Percentiles rank a stretch among this genome's conserved stretches.
phyloP scores from a whole-genome alignment of 169 alveolate genomes.

The Eimeria tenella region DNA sequence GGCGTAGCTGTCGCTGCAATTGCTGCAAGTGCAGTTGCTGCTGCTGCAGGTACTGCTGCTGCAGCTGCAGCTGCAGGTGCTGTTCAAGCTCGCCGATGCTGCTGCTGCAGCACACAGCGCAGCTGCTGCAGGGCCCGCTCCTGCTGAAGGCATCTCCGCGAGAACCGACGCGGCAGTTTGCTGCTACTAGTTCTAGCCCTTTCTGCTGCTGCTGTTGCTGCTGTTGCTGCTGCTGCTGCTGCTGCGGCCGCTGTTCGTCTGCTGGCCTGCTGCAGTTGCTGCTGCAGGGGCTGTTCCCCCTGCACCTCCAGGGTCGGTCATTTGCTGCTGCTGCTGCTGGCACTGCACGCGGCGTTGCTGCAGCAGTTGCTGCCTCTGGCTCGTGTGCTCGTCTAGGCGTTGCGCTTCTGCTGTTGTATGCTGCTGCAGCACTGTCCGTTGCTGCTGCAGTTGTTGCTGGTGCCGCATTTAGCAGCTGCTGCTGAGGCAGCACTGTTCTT shows the following conservation, averaged over 20 bases:
- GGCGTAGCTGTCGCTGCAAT: background rate
- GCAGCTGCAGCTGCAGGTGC: slow-evolving; percentile 30
- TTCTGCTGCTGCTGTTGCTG: slow-evolving; percentile 18
- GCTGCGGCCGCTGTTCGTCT: slow-evolving; percentile 7
- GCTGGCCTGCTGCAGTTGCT: slow-evolving; percentile 8
- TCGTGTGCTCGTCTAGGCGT: slow-evolving; percentile 13
- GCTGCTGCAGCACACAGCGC: slow-evolving; percentile 15
- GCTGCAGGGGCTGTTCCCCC: slow-evolving; percentile 26
- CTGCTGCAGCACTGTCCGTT: background rate
- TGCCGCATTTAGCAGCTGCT: background rate
- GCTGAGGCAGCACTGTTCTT: background rate
- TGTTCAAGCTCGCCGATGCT: background rate
- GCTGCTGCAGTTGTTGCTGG: slow-evolving; percentile 8
- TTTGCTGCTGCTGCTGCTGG: slow-evolving; percentile 30
- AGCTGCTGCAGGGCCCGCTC: slow-evolving; percentile 16
- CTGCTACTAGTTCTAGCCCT: background rate
- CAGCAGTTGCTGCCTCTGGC: background rate
- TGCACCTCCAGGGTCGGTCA: background rate
- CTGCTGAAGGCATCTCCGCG: background rate
- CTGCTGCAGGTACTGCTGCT: background rate
- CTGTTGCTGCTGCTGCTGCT: slow-evolving; percentile 10
- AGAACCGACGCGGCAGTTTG: background rate
- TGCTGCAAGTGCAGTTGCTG: slow-evolving; percentile 6
- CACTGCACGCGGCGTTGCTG: background rate
- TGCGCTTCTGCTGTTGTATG: background rate